These are phyloP conservation scores for Phytophthora foliorum DNA, from an alignment of 352 stramenopile genomes.

Conservation along the genomic window DNA sequence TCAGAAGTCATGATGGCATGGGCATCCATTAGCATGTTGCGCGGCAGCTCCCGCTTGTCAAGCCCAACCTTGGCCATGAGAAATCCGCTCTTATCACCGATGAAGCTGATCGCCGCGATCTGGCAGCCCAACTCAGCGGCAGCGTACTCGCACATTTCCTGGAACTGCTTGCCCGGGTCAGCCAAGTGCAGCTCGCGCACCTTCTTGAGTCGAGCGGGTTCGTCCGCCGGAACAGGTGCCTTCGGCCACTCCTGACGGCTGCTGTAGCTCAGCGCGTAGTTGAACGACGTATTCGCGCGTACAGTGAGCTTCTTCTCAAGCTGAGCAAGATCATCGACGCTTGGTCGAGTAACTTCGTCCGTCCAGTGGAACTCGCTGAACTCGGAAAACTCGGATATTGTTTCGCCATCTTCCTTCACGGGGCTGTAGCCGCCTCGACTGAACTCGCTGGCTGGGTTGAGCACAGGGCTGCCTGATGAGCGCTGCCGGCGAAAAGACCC, in stretches of 20 bases:
- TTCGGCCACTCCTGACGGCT: slow-evolving; percentile 87
- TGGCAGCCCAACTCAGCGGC: slow-evolving; percentile 84
- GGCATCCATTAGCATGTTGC: slow-evolving; percentile 83
- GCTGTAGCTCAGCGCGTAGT: slow-evolving; percentile 85
- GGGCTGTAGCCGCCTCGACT: slow-evolving; percentile 38
- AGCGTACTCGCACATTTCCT: slow-evolving; percentile 90
- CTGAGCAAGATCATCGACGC: slow-evolving; percentile 60
- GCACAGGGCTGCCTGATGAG: slow-evolving; percentile 26
- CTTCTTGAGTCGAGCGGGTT: slow-evolving; percentile 69
- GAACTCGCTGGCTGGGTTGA: slow-evolving; percentile 57
- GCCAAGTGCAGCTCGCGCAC: slow-evolving; percentile 81
- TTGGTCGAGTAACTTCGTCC: slow-evolving; percentile 45
- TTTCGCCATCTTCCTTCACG: slow-evolving; percentile 25
- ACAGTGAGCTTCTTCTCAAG: slow-evolving; percentile 76
- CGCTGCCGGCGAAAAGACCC: slow-evolving; percentile 35
- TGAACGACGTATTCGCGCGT: slow-evolving; percentile 79
- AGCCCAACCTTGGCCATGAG: slow-evolving; percentile 83
- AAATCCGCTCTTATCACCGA: slow-evolving; percentile 89
- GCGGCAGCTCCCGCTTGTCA: slow-evolving; percentile 81
- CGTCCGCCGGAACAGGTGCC: slow-evolving; percentile 75
- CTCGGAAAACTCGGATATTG: slow-evolving; percentile 49
- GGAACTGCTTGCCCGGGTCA: slow-evolving; percentile 84
- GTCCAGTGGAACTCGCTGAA: slow-evolving; percentile 61
- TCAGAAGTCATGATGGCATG: slow-evolving; percentile 85
- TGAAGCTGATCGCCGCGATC: slow-evolving; percentile 85